Conservation (phyloP, 2,329 filamentous ascomycete genomes). For the Diaporthe batatas region DNA sequence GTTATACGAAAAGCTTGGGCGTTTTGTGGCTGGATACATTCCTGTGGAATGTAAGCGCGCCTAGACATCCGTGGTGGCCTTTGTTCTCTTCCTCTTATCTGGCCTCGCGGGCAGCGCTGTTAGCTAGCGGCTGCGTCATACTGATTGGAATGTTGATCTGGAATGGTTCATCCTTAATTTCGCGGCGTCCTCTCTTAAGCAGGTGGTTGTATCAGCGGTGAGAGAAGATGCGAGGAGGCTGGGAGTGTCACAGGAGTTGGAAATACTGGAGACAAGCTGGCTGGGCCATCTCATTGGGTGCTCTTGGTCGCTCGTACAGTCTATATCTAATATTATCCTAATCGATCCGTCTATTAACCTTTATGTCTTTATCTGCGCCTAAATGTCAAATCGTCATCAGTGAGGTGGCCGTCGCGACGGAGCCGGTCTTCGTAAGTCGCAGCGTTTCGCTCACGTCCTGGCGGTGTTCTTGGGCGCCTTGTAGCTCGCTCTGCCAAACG, state of each 20-base stretch:
- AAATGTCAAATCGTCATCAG: no score
- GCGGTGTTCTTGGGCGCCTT: no score
- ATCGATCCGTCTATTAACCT: no score
- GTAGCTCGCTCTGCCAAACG: no score
- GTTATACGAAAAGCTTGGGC: constrained; percentile 7
- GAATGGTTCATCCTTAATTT: constrained; percentile 43
- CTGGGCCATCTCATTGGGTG: constrained; percentile 33
- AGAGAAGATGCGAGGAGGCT: neutral
- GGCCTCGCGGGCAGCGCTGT: constrained; percentile 38
- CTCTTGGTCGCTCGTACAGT: constrained; percentile 38
- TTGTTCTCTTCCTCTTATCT: constrained; percentile 40
- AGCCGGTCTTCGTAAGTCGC: no score
- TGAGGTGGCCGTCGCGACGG: no score
- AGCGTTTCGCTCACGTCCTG: no score
- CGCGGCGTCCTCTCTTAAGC: constrained; percentile 33
- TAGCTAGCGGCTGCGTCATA: constrained; percentile 35
- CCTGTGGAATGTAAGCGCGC: neutral
- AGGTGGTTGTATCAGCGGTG: constrained; percentile 4
- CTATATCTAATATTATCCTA: no score
- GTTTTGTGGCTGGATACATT: neutral
- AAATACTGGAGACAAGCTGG: constrained; percentile 35
- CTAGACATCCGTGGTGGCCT: constrained; percentile 27
- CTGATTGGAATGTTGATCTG: constrained; percentile 38
- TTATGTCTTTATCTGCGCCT: no score
- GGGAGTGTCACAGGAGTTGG: neutral